Conservation (phyloP, 1,284 basidiomycete genomes). For the Wallemia hederae region DNA sequence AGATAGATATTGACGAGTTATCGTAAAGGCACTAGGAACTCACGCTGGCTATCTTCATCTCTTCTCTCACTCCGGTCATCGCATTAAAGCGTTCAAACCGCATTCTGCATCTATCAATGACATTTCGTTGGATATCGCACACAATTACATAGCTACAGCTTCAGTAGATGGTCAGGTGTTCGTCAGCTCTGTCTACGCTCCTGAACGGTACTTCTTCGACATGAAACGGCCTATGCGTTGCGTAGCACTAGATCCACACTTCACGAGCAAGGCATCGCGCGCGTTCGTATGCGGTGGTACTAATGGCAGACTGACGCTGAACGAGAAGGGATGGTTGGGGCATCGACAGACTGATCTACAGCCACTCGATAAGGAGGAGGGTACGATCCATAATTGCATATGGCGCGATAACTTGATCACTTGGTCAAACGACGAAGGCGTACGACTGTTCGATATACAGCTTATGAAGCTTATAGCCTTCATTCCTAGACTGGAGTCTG, state of each 20-base stretch:
- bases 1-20: neutral
- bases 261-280: conserved; percentile 48
- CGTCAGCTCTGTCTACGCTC: conserved; percentile 50
- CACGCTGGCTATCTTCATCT: conserved; percentile 76
- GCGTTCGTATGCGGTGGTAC: conserved; percentile 79
- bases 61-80: conserved; percentile 44
- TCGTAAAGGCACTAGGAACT: conserved; percentile 46
- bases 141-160: conserved; percentile 71
- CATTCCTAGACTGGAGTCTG: conserved; percentile 49
- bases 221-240: conserved; percentile 76
- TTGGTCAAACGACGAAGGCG: conserved; percentile 91
- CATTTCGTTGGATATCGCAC: conserved; percentile 52
- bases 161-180: conserved; percentile 90
- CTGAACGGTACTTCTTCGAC: conserved; percentile 65
- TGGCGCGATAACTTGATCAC: conserved; percentile 71
- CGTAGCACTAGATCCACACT: conserved; percentile 69
- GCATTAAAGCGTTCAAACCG: conserved; percentile 67
- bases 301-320: conserved; percentile 52
- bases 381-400: conserved; percentile 69
- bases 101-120: conserved; percentile 74
- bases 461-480: conserved; percentile 56
- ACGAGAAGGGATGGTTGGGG: conserved; percentile 90
- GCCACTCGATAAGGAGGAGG: conserved; percentile 32
- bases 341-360: conserved; percentile 71
- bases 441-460: conserved; percentile 68